Base-by-base conservation (phyloP, 768 basidiomycete genomes). In the Melanogaster broomeanus region DNA sequence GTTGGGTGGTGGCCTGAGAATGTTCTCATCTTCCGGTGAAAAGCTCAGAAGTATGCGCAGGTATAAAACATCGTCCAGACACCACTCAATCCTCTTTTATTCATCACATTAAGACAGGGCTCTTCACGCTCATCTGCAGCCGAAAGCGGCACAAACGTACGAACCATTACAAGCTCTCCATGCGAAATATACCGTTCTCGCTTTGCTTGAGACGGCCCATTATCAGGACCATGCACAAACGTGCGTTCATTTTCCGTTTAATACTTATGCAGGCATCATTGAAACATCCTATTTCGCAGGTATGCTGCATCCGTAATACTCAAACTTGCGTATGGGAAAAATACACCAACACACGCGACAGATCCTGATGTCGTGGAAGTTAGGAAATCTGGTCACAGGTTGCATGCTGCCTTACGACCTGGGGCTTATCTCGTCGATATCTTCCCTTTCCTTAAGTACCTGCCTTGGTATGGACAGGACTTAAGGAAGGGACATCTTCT, bases 381-480 rank as follows among this genome's bases (percentile, higher is more conserved):
- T 24, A 59, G 63, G n/a, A 49, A 50, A 25, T 57, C 59, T 15
- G 40, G 66, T 6, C 30, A 22, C 10, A 56, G 66, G 12, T 52
- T 74, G 3, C 42, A 49, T 19, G 33, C 10, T 7, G 52, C 64
- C 1, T 41, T 74, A n/a, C 49, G 57, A 4, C 66, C 67, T 1
- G 71, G 71, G 0, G 57, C 62, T n/a, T 66, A 69, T 42, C 54
- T 66, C 18, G 68, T 73, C n/a, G 71, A 74, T 49, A 55, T 44
- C 5, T 62, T 66, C 15, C 71, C 73, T 4, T 56, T 65, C 38
- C 55, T 73, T 19, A 57, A 58, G 40, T 79, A 78, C 59, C 58
- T 86, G 18, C 84, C 85, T 0, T 81, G 79, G n/a, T 84, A 84
- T 58, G 70, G 81, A 6, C 73, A 74, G 5, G 78, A 81, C 46